Percentiles rank a stretch among this genome's conserved stretches.
These are phyloP conservation scores for Bisporella sp. DNA, from an alignment of 2,329 filamentous ascomycete species.

Conservation along the genomic window DNA sequence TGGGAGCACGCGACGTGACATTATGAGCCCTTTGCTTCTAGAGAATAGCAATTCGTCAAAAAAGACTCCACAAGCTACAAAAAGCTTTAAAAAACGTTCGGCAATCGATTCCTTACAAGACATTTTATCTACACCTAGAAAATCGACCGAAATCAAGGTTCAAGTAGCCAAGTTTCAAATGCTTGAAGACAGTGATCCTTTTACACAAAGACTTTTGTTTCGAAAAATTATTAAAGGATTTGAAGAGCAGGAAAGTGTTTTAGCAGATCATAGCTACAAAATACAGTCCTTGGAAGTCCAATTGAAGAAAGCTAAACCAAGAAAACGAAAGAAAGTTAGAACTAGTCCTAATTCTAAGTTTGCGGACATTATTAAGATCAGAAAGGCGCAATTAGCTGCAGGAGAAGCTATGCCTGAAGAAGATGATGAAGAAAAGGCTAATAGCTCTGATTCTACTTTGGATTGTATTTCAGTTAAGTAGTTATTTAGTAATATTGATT, in stretches of 20 bases:
- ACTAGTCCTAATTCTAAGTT: conserved; percentile 1
- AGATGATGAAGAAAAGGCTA: background rate
- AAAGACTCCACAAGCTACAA: background rate
- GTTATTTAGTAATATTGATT: background rate
- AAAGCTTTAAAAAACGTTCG: background rate
- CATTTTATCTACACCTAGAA: background rate
- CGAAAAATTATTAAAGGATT: conserved; percentile 2
- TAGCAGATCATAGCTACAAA: background rate
- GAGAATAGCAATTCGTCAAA: background rate
- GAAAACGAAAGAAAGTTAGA: background rate
- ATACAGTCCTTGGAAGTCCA: background rate
- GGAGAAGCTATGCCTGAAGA: background rate
- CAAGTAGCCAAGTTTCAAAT: background rate
- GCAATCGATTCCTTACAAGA: background rate
- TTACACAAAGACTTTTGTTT: conserved; percentile 1
- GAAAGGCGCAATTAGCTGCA: background rate
- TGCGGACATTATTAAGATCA: background rate
- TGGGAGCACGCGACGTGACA: too few relatives aligned
- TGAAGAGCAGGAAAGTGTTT: background rate
- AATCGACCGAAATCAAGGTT: background rate
- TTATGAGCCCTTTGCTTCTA: background rate
- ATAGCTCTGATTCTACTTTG: background rate
- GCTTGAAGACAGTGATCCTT: background rate
- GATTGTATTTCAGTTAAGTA: background rate
- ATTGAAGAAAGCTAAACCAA: background rate